Percentiles rank a stretch among this genome's conserved stretches.
These are phyloP conservation scores for Pseudopyrenochaeta lycopersici DNA, from an alignment of 2,329 filamentous ascomycete genomes.

Conservation along the genomic window DNA sequence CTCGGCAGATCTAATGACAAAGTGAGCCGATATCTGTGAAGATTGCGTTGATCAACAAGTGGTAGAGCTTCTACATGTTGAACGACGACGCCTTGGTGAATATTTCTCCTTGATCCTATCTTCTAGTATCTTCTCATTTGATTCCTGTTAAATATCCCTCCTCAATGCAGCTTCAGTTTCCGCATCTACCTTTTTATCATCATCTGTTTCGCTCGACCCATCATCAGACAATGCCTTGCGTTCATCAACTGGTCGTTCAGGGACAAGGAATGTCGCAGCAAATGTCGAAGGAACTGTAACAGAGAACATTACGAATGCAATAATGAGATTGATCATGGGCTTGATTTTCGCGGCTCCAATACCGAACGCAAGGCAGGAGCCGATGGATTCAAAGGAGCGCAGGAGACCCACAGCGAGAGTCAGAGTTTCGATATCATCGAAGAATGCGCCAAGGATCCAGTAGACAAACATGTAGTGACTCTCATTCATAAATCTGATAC, in stretches of 20 bases:
- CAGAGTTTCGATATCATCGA: conserved; percentile 61
- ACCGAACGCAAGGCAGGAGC: conserved; percentile 58
- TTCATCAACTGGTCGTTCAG: conserved; percentile 27
- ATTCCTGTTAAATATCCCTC: not conserved
- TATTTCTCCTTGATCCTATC: too few relatives aligned
- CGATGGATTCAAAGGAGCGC: conserved; percentile 60
- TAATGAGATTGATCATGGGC: conserved; percentile 60
- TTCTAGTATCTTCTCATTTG: not conserved
- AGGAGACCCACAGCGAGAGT: conserved; percentile 60
- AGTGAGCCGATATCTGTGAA: too few relatives aligned
- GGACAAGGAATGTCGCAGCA: conserved; percentile 32
- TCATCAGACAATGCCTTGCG: conserved; percentile 12
- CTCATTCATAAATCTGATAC: conserved; percentile 58
- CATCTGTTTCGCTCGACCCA: not conserved
- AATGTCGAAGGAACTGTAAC: conserved; percentile 46
- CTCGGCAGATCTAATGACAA: too few relatives aligned
- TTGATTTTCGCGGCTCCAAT: conserved; percentile 57
- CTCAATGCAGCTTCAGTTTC: not conserved
- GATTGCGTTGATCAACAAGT: too few relatives aligned
- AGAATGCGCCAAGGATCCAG: conserved; percentile 62
- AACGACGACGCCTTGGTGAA: too few relatives aligned
- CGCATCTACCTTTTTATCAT: not conserved
- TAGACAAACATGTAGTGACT: conserved; percentile 62
- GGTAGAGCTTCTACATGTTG: too few relatives aligned
- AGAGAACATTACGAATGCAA: conserved; percentile 60